Evolutionary conservation across 371 early-diverging fungal species (phyloP), one percentile per base, ranked within the genome.

Genomic region (Mucor indicus): DNA sequence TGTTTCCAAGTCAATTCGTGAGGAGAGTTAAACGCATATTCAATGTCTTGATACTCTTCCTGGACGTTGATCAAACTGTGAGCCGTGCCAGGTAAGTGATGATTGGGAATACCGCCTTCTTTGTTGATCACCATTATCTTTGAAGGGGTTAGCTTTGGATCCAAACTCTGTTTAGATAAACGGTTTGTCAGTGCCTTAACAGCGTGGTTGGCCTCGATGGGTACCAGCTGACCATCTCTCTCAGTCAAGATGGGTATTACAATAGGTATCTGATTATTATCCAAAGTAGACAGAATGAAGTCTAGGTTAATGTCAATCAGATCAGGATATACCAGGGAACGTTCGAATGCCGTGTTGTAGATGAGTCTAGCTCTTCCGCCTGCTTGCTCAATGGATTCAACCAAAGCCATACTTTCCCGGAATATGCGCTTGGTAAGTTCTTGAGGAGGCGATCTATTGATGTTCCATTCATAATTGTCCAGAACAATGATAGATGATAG

Each of bases 361-460:
- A 90, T 49, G 2, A 87, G 75, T 25, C 85, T 72, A 3, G 89
- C 86, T n/a, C 80, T 66, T 12, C 89, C 91, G 10, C 91, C 91
- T 13, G 78, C 83, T 7, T 57, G 60, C 31, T 92, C 90, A 40
- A 94, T 82, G 4, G 80, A 79, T 39, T 91, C 87, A 0, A 81
- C 81, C 12, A 93, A 51, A 4, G 72, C 69, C 54, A 77, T 71
- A 42, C 75, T 72, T 27, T 87, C 87, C 11, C 69, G 51, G 11
- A 82, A 54, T 75, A 82, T 80, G 23, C 67, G 59, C 16, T 60
- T 61, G 19, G 62, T 57, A 19, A 68, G 44, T 47, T 68, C 72
- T 11, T 40, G 53, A 15, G 46, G 50, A 2, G 48, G 37, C 11
- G 62, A 44, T 22, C 55, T 47, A 44, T 66, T 72, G 3, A 27